Evolutionary conservation across 768 basidiomycete species (phyloP).

Genomic region (Floccularia luteovirens): DNA sequence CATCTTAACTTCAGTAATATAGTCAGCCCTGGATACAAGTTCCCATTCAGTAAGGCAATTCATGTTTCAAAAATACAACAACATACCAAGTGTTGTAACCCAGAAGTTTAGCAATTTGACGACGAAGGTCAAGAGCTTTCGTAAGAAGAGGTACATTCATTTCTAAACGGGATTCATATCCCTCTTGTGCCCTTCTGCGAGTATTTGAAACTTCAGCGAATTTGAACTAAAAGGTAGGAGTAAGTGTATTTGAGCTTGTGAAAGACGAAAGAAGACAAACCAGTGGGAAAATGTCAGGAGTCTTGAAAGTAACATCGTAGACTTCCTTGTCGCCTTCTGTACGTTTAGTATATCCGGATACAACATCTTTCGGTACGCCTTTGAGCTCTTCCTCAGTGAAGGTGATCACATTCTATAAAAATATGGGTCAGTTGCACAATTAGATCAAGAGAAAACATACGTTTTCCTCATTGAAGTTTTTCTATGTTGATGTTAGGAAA

Average conservation of each 20-base stretch:
- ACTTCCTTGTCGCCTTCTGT: constrained; percentile 49
- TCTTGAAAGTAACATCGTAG: constrained; percentile 75
- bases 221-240: constrained; percentile 50
- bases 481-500: constrained; percentile 27
- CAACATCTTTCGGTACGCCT: constrained; percentile 73
- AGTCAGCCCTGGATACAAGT: constrained; percentile 56
- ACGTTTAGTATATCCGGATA: constrained; percentile 69
- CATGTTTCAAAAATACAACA: background rate
- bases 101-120: constrained; percentile 58
- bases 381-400: constrained; percentile 71
- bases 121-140: constrained; percentile 63
- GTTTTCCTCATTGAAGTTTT: constrained; percentile 88
- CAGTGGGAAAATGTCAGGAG: constrained; percentile 74
- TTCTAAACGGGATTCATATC: constrained; percentile 58
- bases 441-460: constrained; percentile 23
- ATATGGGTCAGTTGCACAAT: background rate
- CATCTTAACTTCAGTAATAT: constrained; percentile 82
- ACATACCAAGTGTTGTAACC: constrained; percentile 63
- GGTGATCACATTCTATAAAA: constrained; percentile 42
- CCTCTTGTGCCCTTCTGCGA: constrained; percentile 57
- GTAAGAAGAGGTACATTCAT: constrained; percentile 67
- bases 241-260: background rate
- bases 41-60: background rate
- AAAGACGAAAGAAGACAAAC: constrained; percentile 27
- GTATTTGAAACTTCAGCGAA: constrained; percentile 66